Evolutionary conservation across 306 rosid species (phyloP).

Genomic region (Dryas alaskensis): DNA sequence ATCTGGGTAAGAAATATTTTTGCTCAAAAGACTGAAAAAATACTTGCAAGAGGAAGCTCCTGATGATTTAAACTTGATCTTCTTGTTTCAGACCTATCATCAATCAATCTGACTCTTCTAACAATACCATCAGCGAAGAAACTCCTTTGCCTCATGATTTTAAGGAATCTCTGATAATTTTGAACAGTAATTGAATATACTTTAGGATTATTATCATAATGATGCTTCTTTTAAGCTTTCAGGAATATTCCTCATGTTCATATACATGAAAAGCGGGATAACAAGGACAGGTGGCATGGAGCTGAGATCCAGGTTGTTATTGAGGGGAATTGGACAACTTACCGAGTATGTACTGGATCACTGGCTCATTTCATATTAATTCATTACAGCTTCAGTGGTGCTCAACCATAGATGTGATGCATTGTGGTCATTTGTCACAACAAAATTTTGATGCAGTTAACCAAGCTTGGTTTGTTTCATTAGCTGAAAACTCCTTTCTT

Average conservation of each 20-base stretch:
- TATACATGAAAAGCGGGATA: conserved; percentile 74
- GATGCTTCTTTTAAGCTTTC: conserved; percentile 27
- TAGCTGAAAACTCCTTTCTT: conserved; percentile 30
- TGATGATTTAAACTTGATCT: no score
- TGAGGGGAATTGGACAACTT: conserved; percentile 98
- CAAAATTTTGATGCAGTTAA: background rate
- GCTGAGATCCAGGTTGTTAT: conserved; percentile 98
- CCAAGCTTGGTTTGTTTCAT: conserved; percentile 5
- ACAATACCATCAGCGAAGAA: no score
- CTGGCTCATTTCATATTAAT: conserved; percentile 16
- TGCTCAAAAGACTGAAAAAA: no score
- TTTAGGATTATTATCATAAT: conserved; percentile 14
- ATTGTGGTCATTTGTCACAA: conserved; percentile 21
- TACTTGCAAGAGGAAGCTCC: no score
- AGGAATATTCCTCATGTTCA: conserved; percentile 95
- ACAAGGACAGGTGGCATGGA: conserved; percentile 72
- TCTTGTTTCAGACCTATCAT: no score
- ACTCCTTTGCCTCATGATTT: no score
- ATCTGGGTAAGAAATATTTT: no score
- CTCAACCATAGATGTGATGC: background rate
- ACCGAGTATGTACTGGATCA: conserved; percentile 56
- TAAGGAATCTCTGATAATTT: background rate
- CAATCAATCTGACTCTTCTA: no score
- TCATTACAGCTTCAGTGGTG: conserved; percentile 16
- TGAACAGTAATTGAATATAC: background rate